Evolutionary conservation across 345 rosid genomes (phyloP), one percentile per base, ranked within the genome.

Genomic region (Hevea brasiliensis): DNA sequence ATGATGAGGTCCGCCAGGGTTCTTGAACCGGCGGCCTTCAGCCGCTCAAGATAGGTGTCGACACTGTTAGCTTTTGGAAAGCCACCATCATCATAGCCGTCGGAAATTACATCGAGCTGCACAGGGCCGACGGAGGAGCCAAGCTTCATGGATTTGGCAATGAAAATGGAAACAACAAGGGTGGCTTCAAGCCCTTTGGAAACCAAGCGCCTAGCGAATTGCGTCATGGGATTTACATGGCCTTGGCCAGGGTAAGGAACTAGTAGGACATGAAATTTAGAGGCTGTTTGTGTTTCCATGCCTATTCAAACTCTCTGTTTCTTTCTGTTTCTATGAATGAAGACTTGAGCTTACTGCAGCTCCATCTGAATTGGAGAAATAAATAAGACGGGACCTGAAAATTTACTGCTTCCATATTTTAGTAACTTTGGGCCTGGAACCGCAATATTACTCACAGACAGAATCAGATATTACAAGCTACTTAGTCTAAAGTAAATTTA

Each of bases 11-110:
- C 81, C 9, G 79, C 37, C 5, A 90, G 70, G 24, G 87, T 80
- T 63, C 79, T 81, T 3, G 91, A 81, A 59, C 96, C 97, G 0
- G 24, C 80, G 0, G 68, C 57, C 68, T 82, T 67, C 8, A 89
- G 71, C 23, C 77, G 54, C 53, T 67, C 4, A n/a, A 51, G 73
- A 55, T 62, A 76, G 2, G 32, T 13, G 1, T 53, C 69, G 13
- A 8, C 0, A 18, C 32, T 1, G 45, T 45, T 7, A 32, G 75
- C 10, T 20, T 47, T 12, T 0, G 3, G 20, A 62, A 72, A 72
- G 29, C 76, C 81, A 15, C 24, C 48, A 1, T 57, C 42, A 56
- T 77, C 80, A 27, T 1, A 77, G n/a, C 76, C 76, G 41, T 77
- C 81, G 24, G 76, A 72, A 20, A 77, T 60, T 37, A 35, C 63